Conservation (phyloP, 2,329 filamentous ascomycete genomes). For the Mollisia scopiformis region DNA sequence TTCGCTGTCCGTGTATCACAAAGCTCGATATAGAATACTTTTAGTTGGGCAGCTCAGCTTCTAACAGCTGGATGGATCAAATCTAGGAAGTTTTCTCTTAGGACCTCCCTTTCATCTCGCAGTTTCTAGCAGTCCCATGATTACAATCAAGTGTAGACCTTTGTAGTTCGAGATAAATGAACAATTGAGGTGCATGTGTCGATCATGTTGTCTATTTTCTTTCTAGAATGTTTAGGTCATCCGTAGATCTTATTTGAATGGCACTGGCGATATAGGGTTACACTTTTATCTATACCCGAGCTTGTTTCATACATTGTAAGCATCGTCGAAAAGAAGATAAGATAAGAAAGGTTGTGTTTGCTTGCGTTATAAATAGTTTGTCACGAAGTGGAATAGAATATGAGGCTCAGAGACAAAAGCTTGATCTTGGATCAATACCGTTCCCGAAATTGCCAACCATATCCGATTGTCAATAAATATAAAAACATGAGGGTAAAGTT, state of each 20-base stretch:
- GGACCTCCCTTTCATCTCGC: not conserved
- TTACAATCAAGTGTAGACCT: not conserved
- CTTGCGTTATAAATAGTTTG: not conserved
- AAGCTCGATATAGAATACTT: too few species aligned
- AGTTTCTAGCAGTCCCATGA: not conserved
- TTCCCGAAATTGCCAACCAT: not conserved
- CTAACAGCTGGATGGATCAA: too few species aligned
- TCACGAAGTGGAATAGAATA: not conserved
- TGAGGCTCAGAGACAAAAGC: not conserved
- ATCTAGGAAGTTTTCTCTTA: not conserved
- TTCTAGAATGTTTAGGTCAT: not conserved
- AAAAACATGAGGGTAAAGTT: not conserved
- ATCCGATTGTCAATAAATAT: not conserved
- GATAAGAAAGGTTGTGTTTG: too few species aligned
- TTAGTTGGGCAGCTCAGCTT: too few species aligned
- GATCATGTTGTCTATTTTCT: not conserved
- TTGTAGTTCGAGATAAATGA: not conserved
- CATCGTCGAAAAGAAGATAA: too few species aligned
- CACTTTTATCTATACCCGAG: too few species aligned
- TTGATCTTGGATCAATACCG: not conserved
- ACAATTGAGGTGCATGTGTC: not conserved
- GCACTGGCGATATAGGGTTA: not conserved
- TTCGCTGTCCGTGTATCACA: too few species aligned
- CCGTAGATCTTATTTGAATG: not conserved
- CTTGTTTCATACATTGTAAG: too few species aligned